Evolutionary conservation across 2,329 filamentous ascomycete genomes (phyloP), one percentile per base, ranked within the genome.

Genomic region (Aspergillus versicolor): DNA sequence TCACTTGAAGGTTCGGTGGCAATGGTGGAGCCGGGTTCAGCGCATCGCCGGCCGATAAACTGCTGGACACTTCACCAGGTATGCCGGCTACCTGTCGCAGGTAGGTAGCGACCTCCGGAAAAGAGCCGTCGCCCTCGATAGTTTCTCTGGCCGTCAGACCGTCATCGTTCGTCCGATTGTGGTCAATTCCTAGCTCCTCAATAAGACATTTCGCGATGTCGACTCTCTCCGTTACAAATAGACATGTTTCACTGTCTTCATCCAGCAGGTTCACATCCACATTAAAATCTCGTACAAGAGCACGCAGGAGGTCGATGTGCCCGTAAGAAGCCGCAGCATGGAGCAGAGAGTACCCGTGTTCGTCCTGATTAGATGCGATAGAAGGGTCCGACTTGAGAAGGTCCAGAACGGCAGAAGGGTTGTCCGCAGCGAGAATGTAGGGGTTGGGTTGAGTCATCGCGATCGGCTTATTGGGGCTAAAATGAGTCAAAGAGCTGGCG

Each of bases 311-410:
- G 54, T 89, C 84, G 37, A 91, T 77, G 71, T 97, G 92, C 71
- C 88, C 89, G 81, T 97, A 99, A 65, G 92, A 97, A 17, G 91
- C 88, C 15, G 93, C 91, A 52, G 94, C 94, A 75, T 99, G 94
- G 48, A 97, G 80, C 24, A 97, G 85, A 46, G 92, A 96, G 79
- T 99, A 99, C 67, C 94, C 94, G 69, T 97, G 89, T 58, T 89
- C 86, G 74, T 99, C 94, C 77, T 96, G 91, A 52, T 83, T 78
- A 2, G 87, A 84, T 53, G 94, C 93, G 52, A 96, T 80, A n/a
- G 84, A 76, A 34, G 91, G 90, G 64, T 91, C 84, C 60, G 86
- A 79, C 61, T 84, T 84, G 52, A 99, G 86, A 64, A 92, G 85
- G 57, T 86, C 80, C 60, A 96, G 80, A 54, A 99, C 85, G 44